These are phyloP conservation scores for Filobasidium wieringae DNA, from an alignment of 768 basidiomycete genomes.

Conservation along the genomic window DNA sequence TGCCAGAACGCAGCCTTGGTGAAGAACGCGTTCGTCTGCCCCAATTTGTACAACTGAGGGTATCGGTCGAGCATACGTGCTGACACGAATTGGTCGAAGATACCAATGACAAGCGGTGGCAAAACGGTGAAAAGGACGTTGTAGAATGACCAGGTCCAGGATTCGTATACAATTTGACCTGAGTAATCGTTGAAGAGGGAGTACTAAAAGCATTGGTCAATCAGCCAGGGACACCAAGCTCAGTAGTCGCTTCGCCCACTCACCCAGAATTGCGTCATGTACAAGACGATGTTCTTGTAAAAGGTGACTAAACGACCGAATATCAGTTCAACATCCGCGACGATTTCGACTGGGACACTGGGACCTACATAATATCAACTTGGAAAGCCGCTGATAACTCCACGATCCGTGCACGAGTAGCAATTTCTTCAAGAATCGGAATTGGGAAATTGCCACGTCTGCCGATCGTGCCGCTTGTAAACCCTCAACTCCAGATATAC, in stretches of 20 bases:
- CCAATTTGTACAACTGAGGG: conserved; percentile 87
- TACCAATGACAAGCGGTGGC: conserved; percentile 90
- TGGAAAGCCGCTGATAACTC: conserved; percentile 92
- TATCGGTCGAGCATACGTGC: conserved; percentile 93
- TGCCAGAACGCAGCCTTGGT: conserved; percentile 38
- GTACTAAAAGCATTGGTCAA: conserved; percentile 49
- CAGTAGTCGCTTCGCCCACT: conserved; percentile 15
- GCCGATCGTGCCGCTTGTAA: conserved; percentile 96
- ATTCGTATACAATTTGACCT: conserved; percentile 95
- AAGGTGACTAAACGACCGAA: conserved; percentile 59
- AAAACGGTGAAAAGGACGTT: conserved; percentile 93
- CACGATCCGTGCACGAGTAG: conserved; percentile 94
- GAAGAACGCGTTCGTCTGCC: conserved; percentile 80
- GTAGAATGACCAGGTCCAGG: conserved; percentile 95
- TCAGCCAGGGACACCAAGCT: background rate
- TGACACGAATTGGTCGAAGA: conserved; percentile 97
- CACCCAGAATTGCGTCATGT: conserved; percentile 99
- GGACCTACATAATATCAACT: conserved; percentile 80
- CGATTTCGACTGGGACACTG: background rate
- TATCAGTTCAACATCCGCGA: background rate
- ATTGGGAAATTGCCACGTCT: conserved; percentile 95
- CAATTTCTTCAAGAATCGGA: conserved; percentile 86
- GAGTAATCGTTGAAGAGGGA: conserved; percentile 99
- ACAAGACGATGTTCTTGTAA: conserved; percentile 96
- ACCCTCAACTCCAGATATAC: conserved; percentile 97